phyloP scores from a whole-genome alignment of 2,329 filamentous ascomycete genomes.

The Colletotrichum sidae region DNA sequence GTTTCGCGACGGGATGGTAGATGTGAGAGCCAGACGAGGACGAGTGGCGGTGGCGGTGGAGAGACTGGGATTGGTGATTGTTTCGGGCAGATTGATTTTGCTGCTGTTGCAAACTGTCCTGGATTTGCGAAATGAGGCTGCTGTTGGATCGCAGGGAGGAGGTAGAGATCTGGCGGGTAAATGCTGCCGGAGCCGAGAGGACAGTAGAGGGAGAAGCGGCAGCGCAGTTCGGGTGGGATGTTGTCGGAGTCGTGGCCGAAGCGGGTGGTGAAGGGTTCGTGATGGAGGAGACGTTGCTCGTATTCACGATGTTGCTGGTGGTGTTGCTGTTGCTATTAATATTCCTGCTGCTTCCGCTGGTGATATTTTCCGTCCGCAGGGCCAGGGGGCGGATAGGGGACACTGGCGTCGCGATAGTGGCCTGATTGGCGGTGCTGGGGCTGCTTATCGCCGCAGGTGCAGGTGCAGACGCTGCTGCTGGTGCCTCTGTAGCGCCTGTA shows the following conservation, averaged over 20 bases:
- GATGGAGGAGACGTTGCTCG: slow-evolving; percentile 24
- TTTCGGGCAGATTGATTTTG: slow-evolving; percentile 29
- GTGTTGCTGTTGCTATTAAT: slow-evolving; percentile 9
- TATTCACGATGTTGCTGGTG: slow-evolving; percentile 21
- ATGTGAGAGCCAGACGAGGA: slow-evolving; percentile 21
- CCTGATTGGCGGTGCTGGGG: neutral
- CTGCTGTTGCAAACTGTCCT: slow-evolving; percentile 36
- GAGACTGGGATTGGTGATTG: slow-evolving; percentile 3
- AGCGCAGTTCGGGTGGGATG: too few species aligned
- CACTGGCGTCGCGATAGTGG: neutral
- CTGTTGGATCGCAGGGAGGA: slow-evolving; percentile 30
- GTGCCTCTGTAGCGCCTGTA: neutral
- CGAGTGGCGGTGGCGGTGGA: slow-evolving; percentile 32
- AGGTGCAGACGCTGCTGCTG: neutral
- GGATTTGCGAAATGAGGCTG: slow-evolving; percentile 39
- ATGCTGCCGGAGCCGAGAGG: slow-evolving; percentile 28
- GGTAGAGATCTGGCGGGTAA: slow-evolving; percentile 28
- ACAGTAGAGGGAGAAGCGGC: slow-evolving; percentile 21
- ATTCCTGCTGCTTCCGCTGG: neutral
- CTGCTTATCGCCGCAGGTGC: neutral
- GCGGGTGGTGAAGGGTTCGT: slow-evolving; percentile 26
- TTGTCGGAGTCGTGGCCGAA: neutral
- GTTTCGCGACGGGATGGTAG: slow-evolving; percentile 44
- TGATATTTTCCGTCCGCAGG: slow-evolving; percentile 30
- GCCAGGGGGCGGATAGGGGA: slow-evolving; percentile 21